A percentile compares a stretch with the other conserved stretches of the same genome.
Conservation (phyloP, 257 asterid species). For the Henckelia pumila region DNA sequence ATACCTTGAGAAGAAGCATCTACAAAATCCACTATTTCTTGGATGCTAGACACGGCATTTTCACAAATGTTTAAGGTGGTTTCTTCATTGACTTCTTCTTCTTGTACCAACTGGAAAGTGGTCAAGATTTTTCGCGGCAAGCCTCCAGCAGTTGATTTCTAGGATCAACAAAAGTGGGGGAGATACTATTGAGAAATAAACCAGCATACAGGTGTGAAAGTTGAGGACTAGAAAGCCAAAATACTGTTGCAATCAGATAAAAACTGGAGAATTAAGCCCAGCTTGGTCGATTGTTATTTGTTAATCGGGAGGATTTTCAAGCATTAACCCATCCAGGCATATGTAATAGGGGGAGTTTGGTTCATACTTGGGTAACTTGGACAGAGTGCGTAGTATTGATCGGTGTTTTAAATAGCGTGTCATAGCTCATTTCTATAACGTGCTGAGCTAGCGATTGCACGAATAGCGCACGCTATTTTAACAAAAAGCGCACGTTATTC, state of each 20-base stretch:
- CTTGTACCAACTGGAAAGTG: constrained; percentile 71
- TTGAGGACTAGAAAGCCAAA: not conserved
- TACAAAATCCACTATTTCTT: constrained; percentile 64
- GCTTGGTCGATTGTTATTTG: too few species aligned
- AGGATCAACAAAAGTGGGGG: constrained; percentile 26
- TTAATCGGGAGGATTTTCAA: too few species aligned
- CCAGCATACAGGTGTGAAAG: not conserved
- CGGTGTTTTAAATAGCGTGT: too few species aligned
- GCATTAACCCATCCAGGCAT: too few species aligned
- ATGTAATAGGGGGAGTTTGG: too few species aligned
- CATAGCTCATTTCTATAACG: too few species aligned
- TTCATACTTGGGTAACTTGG: too few species aligned
- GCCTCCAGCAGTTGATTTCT: constrained; percentile 91
- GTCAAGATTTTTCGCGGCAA: constrained; percentile 77
- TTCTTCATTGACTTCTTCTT: constrained; percentile 69
- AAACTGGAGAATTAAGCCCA: too few species aligned
- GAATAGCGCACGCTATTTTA: too few species aligned
- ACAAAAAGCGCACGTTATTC: too few species aligned
- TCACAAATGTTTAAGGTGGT: constrained; percentile 53
- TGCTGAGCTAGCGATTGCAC: too few species aligned
- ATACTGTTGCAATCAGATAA: not conserved
- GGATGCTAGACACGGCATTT: constrained; percentile 50
- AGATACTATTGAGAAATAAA: not conserved
- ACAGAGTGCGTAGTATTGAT: too few species aligned
- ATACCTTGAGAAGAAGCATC: constrained; percentile 68